Percentiles rank a stretch among this genome's conserved stretches.
These are phyloP conservation scores for Gossypium anomalum DNA, from an alignment of 345 rosid genomes.

Conservation along the genomic window DNA sequence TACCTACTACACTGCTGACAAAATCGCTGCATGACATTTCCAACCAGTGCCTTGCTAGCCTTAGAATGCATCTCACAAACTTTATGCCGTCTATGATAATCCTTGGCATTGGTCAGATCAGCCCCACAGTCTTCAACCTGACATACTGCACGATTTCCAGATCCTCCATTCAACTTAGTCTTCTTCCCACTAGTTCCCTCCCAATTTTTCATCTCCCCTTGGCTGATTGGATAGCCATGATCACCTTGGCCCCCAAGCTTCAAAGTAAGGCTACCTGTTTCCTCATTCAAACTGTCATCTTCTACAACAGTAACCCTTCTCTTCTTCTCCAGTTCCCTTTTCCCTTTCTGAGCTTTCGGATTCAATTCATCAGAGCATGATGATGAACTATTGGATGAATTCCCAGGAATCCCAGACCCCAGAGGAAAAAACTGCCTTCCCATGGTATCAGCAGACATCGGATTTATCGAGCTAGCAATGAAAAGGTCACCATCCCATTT, in stretches of 20 bases:
- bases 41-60: slow-evolving; percentile 80
- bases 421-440: slow-evolving; percentile 60
- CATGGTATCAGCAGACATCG: slow-evolving; percentile 31
- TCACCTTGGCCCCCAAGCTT: slow-evolving; percentile 70
- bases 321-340: slow-evolving; percentile 63
- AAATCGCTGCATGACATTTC: slow-evolving; percentile 89
- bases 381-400: slow-evolving; percentile 76
- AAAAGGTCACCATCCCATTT: slow-evolving; percentile 99
- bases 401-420: slow-evolving; percentile 42
- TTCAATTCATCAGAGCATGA: slow-evolving; percentile 83
- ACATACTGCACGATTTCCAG: slow-evolving; percentile 65
- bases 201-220: slow-evolving; percentile 32
- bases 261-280: slow-evolving; percentile 53
- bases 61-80: slow-evolving; percentile 98
- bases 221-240: slow-evolving; percentile 41
- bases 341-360: slow-evolving; percentile 39
- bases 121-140: slow-evolving; percentile 94
- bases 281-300: slow-evolving; percentile 43
- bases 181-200: slow-evolving; percentile 64
- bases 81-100: slow-evolving; percentile 94
- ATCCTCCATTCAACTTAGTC: slow-evolving; percentile 56
- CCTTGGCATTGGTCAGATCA: slow-evolving; percentile 89
- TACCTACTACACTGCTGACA: slow-evolving; percentile 99
- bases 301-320: slow-evolving; percentile 67
- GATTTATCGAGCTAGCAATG: slow-evolving; percentile 62